Evolutionary conservation across 495 filamentous ascomycete genomes (phyloP), one percentile per base, ranked within the genome.

Genomic region (Stereocaulon alpinum): DNA sequence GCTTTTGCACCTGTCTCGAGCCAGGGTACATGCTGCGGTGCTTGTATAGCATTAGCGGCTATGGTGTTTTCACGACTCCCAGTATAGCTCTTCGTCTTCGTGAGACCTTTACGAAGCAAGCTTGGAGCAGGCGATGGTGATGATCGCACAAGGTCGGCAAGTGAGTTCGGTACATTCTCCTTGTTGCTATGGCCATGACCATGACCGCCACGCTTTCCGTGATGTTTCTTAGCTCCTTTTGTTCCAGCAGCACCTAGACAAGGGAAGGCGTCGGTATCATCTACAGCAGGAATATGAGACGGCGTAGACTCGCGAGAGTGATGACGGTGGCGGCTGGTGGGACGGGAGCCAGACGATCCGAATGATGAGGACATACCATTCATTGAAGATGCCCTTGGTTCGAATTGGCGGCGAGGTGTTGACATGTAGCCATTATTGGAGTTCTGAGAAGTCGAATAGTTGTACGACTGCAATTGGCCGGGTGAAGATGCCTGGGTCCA

Each of bases 221-320:
- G 88, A 61, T 91, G 87, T 63, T 95, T 91, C 71, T 96, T 96
- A 11, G 80, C 82, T 53, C 82, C 80, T 66, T 91, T 92, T 20
- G 82, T 78, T 40, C 82, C 84, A 42, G 87, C 86, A 30, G 91
- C 84, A 20, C 86, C 86, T n/a, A 99, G 83, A 20, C 88, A 87
- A 10, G 94, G 94, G 68, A 99, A 99, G 6, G 94, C 93, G 67
- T 97, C 94, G 20, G 85, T 89, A 67, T 99, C 94, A 68, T 99
- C 91, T 10, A 93, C 84, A 11, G 87, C 82, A 30, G 86, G 89
- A 11, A 89, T 85, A 32, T 83, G 82, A 43, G 83, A 80, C 10
- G 77, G 69, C 32, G 82, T 80, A 41, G 68, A 67, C 40, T 84
- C 82, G 56, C 87, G 85, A 45, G 88, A 80, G 61, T 88, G 83